Conservation (phyloP, 2,329 filamentous ascomycete genomes). For the Bimuria novae-zelandiae region DNA sequence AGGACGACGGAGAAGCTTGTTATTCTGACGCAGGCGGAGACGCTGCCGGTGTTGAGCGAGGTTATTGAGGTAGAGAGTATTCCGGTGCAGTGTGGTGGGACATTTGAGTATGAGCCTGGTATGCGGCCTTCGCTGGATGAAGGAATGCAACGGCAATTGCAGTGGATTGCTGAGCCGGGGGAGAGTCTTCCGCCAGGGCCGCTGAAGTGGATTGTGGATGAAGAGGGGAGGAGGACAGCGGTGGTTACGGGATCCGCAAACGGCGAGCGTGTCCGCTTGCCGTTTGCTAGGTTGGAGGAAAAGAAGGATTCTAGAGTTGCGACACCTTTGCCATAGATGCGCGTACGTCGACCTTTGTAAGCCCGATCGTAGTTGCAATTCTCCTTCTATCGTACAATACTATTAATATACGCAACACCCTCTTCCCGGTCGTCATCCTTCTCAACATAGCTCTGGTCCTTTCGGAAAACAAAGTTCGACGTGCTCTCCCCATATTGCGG, state of each 20-base stretch:
- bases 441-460: conserved; percentile 34
- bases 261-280: background rate
- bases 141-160: background rate
- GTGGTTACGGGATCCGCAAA: background rate
- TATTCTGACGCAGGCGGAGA: background rate
- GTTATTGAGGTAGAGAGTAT: background rate
- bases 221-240: background rate
- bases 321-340: too few relatives aligned
- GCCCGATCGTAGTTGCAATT: background rate
- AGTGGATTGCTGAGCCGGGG: background rate
- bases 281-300: background rate
- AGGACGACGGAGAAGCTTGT: background rate
- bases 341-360: too few relatives aligned
- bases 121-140: background rate
- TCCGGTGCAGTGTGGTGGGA: background rate
- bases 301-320: background rate
- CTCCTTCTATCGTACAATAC: conserved; percentile 17
- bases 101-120: background rate
- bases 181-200: background rate
- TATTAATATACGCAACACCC: conserved; percentile 32
- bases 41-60: background rate
- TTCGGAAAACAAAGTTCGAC: conserved; percentile 35
- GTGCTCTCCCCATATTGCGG: conserved; percentile 24
- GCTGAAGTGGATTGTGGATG: background rate
- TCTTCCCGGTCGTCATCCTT: conserved; percentile 25